These are phyloP conservation scores for Nicotiana obtusifolia DNA, from an alignment of 257 asterid genomes.

Conservation along the genomic window DNA sequence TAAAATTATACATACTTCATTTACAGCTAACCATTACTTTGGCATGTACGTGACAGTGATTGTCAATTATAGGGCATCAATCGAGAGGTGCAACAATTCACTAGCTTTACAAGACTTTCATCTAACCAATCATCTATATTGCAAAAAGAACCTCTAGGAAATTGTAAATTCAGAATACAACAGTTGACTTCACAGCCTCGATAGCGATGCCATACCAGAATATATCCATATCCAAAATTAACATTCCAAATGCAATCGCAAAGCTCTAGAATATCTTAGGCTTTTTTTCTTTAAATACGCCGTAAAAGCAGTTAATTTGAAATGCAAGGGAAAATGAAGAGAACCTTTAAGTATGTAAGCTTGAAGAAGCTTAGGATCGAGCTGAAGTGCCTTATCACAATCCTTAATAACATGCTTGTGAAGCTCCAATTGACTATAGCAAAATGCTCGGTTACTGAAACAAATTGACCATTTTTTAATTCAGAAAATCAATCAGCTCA, in stretches of 20 bases:
- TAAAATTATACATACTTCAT: background rate
- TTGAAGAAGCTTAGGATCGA: conserved; percentile 74
- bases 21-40: background rate
- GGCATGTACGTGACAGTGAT: background rate
- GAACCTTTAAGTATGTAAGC: conserved; percentile 86
- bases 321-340: background rate
- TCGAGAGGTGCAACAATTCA: background rate
- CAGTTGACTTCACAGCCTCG: background rate
- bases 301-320: background rate
- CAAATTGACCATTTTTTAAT: conserved; percentile 17
- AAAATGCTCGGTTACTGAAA: conserved; percentile 87
- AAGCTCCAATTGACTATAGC: conserved; percentile 96
- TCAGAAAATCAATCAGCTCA: background rate
- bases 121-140: background rate
- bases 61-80: background rate
- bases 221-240: background rate
- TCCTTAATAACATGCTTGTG: conserved; percentile 93
- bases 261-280: background rate
- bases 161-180: background rate
- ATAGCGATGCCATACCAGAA: background rate
- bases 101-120: background rate
- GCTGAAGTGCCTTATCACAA: conserved; percentile 83
- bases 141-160: background rate
- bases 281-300: background rate
- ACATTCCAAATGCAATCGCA: background rate